These are phyloP conservation scores for Epichloe typhina DNA, from an alignment of 2,329 filamentous ascomycete genomes.

Conservation along the genomic window DNA sequence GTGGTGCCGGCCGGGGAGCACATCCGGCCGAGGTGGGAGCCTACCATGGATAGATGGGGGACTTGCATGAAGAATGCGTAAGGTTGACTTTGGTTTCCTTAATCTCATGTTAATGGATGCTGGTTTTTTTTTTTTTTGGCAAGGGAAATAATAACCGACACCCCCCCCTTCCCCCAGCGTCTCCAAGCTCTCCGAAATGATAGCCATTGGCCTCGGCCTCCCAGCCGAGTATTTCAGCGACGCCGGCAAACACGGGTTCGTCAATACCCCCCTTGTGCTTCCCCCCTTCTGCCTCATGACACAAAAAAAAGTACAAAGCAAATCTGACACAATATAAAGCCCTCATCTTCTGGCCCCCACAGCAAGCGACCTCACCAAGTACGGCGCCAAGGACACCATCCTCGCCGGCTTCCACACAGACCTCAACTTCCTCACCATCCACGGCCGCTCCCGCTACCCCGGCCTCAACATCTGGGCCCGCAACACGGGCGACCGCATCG, in stretches of 20 bases:
- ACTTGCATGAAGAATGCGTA: constrained; percentile 46
- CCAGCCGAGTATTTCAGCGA: constrained; percentile 38
- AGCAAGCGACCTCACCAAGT: constrained; percentile 41
- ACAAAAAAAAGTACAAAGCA: no score
- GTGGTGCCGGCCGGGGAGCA: constrained; percentile 36
- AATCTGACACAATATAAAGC: no score
- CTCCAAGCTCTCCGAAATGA: constrained; percentile 44
- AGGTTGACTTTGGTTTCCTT: constrained; percentile 11
- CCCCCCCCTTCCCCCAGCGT: no score
- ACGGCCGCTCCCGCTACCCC: constrained; percentile 48
- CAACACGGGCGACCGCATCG: constrained; percentile 45
- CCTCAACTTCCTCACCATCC: constrained; percentile 52
- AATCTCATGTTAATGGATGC: no score
- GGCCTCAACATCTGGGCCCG: constrained; percentile 51
- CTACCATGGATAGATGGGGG: constrained; percentile 45
- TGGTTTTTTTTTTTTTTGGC: no score
- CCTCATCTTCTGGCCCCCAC: constrained; percentile 49
- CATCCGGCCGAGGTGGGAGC: constrained; percentile 37
- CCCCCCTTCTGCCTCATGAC: no score
- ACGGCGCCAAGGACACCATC: constrained; percentile 42
- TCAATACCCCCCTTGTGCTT: not conserved
- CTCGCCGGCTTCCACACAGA: constrained; percentile 52
- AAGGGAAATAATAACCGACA: no score
- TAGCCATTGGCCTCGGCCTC: constrained; percentile 41
- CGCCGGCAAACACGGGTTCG: constrained; percentile 41